Evolutionary conservation across 2,329 filamentous ascomycete genomes (phyloP), one percentile per base, ranked within the genome.

Genomic region (Seiridium unicorne): DNA sequence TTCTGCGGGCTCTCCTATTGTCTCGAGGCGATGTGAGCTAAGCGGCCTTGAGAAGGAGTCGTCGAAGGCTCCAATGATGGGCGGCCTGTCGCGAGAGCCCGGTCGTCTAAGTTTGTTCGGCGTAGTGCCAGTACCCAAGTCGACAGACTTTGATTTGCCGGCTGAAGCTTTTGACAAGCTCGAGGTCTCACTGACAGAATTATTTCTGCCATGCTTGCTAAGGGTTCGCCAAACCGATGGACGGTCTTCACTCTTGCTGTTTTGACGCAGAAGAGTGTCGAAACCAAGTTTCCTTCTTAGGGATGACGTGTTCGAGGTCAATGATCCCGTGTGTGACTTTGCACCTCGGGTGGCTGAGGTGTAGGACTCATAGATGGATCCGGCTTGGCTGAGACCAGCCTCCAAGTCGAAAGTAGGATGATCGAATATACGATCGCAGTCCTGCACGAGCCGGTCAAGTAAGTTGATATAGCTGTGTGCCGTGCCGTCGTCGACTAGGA

Each of bases 371-470:
- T 84, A 85, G 5, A 79, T 73, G 56, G 80, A 72, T 59, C 77
- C 70, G 66, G 78, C 74, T 59, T 81, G 74, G 26, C 76, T 74
- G 56, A 78, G 61, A 60, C 73, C 73, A 3, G 77, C 69, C 44
- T 72, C 71, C 48, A 77, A 72, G 35, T 73, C 69, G 32, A 68
- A 59, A 5, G 65, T 51, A 11, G 61, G 68, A 36, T 91, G 87
- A 57, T 93, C 90, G 68, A 97, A 97, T n/a, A 97, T 88, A 36
- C 87, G 86, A 59, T 96, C 92, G 63, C 91, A 92, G 70, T 97
- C 93, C 64, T 96, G 91, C 0, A 97, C 92, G 31, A 97, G 83
- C 26, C 92, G 87, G 75, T 97, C 93, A 51, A 97, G 81, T 11
- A 97, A 79, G 59, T 94, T 95, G 66, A 97, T 93, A 71, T 94